These are phyloP conservation scores for Tulasnella sp. DNA, from an alignment of 768 basidiomycete genomes.

Conservation along the genomic window DNA sequence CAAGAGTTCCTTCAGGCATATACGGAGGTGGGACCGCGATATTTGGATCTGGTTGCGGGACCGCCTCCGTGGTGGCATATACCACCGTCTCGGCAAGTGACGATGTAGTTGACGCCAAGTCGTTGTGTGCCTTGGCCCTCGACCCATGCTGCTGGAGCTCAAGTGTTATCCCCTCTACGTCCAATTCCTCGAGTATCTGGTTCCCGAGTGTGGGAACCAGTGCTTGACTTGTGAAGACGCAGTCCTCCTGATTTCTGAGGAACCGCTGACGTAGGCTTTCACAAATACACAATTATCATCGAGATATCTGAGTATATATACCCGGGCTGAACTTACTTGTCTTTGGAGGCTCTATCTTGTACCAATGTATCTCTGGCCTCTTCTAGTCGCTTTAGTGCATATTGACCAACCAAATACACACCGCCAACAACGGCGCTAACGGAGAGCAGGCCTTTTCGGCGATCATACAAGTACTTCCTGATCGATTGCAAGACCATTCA, in stretches of 20 bases:
- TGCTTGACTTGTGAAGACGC: constrained; percentile 62
- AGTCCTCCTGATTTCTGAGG: constrained; percentile 63
- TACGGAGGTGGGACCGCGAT: too few species aligned
- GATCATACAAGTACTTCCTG: constrained; percentile 39
- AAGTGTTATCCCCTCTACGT: constrained; percentile 59
- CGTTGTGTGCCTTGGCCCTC: constrained; percentile 27
- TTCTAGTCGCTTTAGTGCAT: constrained; percentile 48
- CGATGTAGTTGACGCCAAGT: background rate
- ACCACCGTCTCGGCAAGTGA: too few species aligned
- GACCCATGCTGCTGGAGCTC: constrained; percentile 33
- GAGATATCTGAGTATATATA: background rate
- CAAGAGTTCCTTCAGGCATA: too few species aligned
- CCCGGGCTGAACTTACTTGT: constrained; percentile 41
- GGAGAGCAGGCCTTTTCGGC: constrained; percentile 37
- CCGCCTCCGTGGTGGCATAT: background rate
- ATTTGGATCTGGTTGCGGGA: background rate
- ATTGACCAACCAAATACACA: constrained; percentile 49
- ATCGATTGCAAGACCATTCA: constrained; percentile 21
- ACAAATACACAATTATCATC: background rate
- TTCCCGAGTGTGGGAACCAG: constrained; percentile 53
- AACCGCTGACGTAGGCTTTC: constrained; percentile 60
- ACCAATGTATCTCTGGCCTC: constrained; percentile 55
- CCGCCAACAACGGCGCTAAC: constrained; percentile 45
- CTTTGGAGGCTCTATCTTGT: constrained; percentile 49
- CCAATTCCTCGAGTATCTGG: constrained; percentile 58